phyloP scores from a whole-genome alignment of 352 stramenopile species.

The Phytopythium litorale region DNA sequence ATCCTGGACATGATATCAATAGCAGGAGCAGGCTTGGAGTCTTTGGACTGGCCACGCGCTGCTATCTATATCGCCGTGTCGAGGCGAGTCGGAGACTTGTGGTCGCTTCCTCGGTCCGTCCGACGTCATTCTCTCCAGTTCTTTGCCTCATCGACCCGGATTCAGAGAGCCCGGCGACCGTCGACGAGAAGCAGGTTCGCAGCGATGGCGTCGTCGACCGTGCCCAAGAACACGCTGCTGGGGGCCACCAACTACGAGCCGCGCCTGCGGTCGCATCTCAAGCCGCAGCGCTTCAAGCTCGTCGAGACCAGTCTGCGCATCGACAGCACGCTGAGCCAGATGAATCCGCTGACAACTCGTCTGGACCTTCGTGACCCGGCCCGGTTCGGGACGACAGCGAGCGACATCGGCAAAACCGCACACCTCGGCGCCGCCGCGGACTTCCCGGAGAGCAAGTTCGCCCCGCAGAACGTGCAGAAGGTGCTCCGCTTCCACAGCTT shows the following conservation, averaged over 20 bases:
- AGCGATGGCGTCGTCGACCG: conserved; percentile 42
- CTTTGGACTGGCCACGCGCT: not conserved
- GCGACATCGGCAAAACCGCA: conserved; percentile 48
- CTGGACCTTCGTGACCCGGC: conserved; percentile 50
- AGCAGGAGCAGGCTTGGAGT: not conserved
- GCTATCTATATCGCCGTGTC: not conserved
- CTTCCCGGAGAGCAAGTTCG: conserved; percentile 70
- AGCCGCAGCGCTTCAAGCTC: conserved; percentile 81
- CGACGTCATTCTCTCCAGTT: not conserved
- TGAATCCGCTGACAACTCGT: conserved; percentile 55
- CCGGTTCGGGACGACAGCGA: conserved; percentile 57
- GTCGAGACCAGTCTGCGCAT: conserved; percentile 49
- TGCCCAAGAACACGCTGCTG: conserved; percentile 69
- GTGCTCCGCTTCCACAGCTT: conserved; percentile 86
- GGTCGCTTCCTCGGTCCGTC: not conserved
- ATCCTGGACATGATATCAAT: not conserved
- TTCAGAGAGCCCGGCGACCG: not conserved
- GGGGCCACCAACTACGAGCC: conserved; percentile 73
- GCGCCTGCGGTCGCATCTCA: conserved; percentile 56
- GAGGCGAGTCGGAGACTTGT: not conserved
- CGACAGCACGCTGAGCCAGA: conserved; percentile 57
- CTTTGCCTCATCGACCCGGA: not conserved
- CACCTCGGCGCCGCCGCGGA: conserved; percentile 6
- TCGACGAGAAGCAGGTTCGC: not conserved
- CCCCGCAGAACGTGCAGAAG: conserved; percentile 72